Evolutionary conservation across 768 basidiomycete species (phyloP).

Genomic region (Mycena floridula): DNA sequence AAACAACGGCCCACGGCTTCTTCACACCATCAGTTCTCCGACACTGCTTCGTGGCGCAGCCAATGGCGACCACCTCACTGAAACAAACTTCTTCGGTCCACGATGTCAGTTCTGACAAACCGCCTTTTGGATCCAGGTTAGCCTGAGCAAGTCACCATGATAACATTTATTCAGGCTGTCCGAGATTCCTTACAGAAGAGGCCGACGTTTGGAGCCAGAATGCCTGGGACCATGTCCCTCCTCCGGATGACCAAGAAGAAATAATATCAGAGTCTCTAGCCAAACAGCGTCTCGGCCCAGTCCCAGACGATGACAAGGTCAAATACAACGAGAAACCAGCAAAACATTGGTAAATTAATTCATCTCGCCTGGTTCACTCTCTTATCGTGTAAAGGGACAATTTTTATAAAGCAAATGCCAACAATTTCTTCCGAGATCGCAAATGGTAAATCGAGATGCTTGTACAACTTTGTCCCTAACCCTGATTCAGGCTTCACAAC

Average conservation of each 20-base stretch:
- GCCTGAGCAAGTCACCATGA: neutral
- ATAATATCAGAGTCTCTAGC: constrained; percentile 63
- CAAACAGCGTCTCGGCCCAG: constrained; percentile 67
- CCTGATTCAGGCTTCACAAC: constrained; percentile 66
- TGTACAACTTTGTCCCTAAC: neutral
- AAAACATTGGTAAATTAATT: constrained; percentile 52
- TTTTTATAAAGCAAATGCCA: constrained; percentile 82
- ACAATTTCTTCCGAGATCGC: constrained; percentile 91
- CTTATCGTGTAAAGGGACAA: constrained; percentile 64
- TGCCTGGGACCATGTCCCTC: constrained; percentile 89
- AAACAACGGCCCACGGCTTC: too few species aligned
- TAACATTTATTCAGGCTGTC: too few species aligned
- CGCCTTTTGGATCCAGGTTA: constrained; percentile 3
- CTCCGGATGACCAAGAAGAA: constrained; percentile 76
- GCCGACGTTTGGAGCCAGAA: constrained; percentile 81
- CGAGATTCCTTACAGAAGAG: constrained; percentile 64
- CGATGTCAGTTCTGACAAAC: constrained; percentile 33
- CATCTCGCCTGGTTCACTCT: neutral
- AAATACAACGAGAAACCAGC: constrained; percentile 72
- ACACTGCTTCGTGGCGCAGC: too few species aligned
- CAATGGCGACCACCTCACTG: too few species aligned
- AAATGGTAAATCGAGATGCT: constrained; percentile 53
- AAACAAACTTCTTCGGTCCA: constrained; percentile 72
- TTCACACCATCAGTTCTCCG: too few species aligned
- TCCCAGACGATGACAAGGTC: constrained; percentile 63